Evolutionary conservation across 768 basidiomycete species (phyloP), one percentile per base, ranked within the genome.

Genomic region (Trametes meyenii): DNA sequence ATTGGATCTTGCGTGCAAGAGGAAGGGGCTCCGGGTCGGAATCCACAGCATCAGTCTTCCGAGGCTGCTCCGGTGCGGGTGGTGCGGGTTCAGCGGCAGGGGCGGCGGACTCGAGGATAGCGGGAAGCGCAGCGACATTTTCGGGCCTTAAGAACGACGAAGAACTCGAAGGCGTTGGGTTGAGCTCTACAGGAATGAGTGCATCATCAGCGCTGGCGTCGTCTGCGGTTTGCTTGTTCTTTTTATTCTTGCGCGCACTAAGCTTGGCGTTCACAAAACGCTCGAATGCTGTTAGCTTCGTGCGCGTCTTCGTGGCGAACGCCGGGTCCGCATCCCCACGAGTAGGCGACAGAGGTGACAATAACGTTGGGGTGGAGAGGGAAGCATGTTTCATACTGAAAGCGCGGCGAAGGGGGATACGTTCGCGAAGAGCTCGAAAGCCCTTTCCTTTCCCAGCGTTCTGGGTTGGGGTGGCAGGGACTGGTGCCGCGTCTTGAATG

Each of bases 1-100:
- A 72, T 66, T 85, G 85, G 44, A 87, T 81, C 58, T 72, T 80
- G 55, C 77, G 75, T 5, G 83, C 83, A 19, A 88, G 76, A 1
- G 78, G 77, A 35, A 70, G 69, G 0, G 83, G 74, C 57, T 81
- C 81, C 2, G 78, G 71, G 19, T 70, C 64, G 3, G 51, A n/a
- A 40, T 42, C n/a, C 26, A 73, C 66, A 35, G 54, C 24, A 43
- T 55, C 50, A 17, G 23, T 24, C 33, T 50, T 12, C 21, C n/a
- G n/a, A 16, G 14, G 51, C 5, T 21, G 19, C 21, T 56, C 52
- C 39, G 44, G 49, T 50, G 42, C 44, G 21, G 49, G 43, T 23
- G 44, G 49, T 50, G 42, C 44, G 21, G 49, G 43, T 23, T 46
- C 35, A 5, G 51, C 17, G 4, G 61, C 43, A 29, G 29, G 43